Base-by-base conservation (phyloP, 2,329 filamentous ascomycete genomes). In the Aspergillus fijiensis region DNA sequence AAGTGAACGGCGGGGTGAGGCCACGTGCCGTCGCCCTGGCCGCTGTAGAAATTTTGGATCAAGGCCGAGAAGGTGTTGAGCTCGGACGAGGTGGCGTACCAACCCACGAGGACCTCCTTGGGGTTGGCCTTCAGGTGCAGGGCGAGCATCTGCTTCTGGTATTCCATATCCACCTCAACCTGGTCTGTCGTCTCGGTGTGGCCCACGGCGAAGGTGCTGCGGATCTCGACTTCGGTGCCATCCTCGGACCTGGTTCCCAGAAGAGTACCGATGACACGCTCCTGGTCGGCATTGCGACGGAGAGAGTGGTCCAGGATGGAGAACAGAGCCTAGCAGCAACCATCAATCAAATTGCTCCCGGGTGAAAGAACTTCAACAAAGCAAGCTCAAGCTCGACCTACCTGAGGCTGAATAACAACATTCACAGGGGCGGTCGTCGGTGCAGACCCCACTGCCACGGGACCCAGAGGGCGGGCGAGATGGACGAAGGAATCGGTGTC, bases 81-180 rank as follows among this genome's bases (percentile, higher is more conserved):
- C 80, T 98, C 94, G 77, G 91, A 89, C 74, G 90, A 93, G 53
- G 95, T 99, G 65, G 95, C 96, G 82, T 99, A 99, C 95, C 95
- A 99, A 73, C 95, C 95, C 63, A 99, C 89, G 60, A 99, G 86
- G 57, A 92, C 87, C 80, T 99, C 95, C 79, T 92, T 91, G 54
- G 95, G 95, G 78, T 92, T 90, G 60, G 93, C 94, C 81, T 94
- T 94, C 69, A 98, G 87, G 77, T 96, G 94, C 70, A 99, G 84
- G 61, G 91, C 89, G 60, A 98, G 88, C 95, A 99, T 99, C 79
- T 94, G 93, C 86, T 98, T 98, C 82, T 99, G 95, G 81, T 98
- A 99, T 80, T 99, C 95, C 85, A 99, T 96, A 77, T 99, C 95
- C 66, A 99, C 95, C 80, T 99, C 95, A 72, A 99, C 95, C 80